These are phyloP conservation scores for Neovahlkampfia damariscottae DNA, from an alignment of 78 protist species.

Conservation along the genomic window DNA sequence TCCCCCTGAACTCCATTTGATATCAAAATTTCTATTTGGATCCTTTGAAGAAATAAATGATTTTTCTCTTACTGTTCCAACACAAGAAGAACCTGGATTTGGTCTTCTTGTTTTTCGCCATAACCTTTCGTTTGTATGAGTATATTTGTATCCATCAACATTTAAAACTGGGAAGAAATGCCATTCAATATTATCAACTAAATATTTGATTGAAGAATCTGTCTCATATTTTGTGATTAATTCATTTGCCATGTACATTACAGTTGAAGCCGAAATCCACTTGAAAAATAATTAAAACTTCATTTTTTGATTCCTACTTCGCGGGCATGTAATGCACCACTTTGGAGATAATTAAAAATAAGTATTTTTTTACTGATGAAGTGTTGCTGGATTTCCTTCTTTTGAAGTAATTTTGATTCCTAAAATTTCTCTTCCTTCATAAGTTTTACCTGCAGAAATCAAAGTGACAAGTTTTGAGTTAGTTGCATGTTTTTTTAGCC, in stretches of 20 bases:
- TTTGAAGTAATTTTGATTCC: neutral
- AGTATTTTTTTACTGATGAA: no score
- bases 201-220: neutral
- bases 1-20: constrained; percentile 23
- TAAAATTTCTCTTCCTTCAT: constrained; percentile 5
- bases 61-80: no score
- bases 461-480: neutral
- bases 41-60: neutral
- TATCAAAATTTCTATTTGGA: constrained; percentile 4
- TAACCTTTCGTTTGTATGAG: constrained; percentile 12
- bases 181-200: neutral
- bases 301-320: no score
- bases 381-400: no score
- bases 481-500: neutral
- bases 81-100: constrained; percentile 6
- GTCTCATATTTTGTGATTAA: neutral
- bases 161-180: constrained; percentile 1
- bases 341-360: constrained; percentile 29
- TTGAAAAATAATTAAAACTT: no score
- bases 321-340: constrained; percentile 32
- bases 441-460: neutral
- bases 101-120: constrained; percentile 25
- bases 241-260: neutral
- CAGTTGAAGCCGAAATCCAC: constrained; percentile 23
- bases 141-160: constrained; percentile 25